Percentiles rank a stretch among this genome's conserved stretches.
Evolutionary conservation across 352 stramenopile species (phyloP).

Genomic region (Globisporangium mamillatum): DNA sequence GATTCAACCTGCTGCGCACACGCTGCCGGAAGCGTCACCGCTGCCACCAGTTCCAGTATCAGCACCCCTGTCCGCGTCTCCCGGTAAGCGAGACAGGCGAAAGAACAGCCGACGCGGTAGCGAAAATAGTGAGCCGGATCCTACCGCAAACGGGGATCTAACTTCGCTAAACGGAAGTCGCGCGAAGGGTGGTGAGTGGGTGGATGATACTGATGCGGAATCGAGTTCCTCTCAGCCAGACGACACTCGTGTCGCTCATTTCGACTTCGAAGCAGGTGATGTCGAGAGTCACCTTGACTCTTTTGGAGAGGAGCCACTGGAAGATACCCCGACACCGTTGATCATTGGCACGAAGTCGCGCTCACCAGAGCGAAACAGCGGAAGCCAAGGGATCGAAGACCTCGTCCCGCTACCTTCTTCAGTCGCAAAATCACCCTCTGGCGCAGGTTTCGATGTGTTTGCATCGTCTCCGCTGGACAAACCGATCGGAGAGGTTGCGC

Average conservation of each 20-base stretch:
- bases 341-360: background rate
- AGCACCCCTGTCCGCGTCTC: background rate
- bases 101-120: background rate
- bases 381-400: slow-evolving; percentile 3
- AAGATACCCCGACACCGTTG: background rate
- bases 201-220: slow-evolving; percentile 6
- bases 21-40: slow-evolving; percentile 10
- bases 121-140: background rate
- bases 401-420: slow-evolving; percentile 48
- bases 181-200: background rate
- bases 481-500: no score
- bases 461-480: background rate
- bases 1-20: slow-evolving; percentile 2
- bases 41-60: background rate
- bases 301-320: background rate
- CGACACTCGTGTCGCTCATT: background rate
- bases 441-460: slow-evolving; percentile 17
- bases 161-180: background rate
- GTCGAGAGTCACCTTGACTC: background rate
- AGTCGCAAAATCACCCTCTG: slow-evolving; percentile 11
- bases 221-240: slow-evolving; percentile 3
- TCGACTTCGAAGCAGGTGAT: slow-evolving; percentile 4
- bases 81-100: background rate
- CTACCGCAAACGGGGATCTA: background rate
- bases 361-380: background rate